Evolutionary conservation across 1,139 yeast species (phyloP).

Genomic region (Wickerhamiella pararugosa): DNA sequence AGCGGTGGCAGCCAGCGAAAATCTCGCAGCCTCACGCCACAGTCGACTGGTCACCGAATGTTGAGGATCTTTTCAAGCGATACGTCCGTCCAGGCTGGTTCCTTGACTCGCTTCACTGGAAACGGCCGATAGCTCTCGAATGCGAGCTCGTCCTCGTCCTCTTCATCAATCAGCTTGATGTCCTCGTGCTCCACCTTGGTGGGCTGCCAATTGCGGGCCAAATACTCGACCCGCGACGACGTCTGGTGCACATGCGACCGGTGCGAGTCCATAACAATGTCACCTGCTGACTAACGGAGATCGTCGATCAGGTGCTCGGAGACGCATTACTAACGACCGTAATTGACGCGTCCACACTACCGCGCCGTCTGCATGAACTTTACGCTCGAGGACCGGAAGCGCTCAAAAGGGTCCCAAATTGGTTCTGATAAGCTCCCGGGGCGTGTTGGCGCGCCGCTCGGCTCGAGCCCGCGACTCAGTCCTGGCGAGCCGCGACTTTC

Average conservation of each 20-base stretch:
- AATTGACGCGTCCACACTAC: background rate
- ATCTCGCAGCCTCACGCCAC: no score
- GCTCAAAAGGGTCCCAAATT: background rate
- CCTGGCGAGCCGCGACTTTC: no score
- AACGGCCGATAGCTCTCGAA: no score
- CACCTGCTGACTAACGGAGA: background rate
- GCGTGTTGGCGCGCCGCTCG: background rate
- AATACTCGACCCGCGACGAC: constrained; percentile 20
- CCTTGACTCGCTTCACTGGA: no score
- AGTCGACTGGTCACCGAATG: no score
- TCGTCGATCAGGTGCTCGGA: background rate
- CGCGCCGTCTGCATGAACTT: background rate
- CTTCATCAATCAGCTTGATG: constrained; percentile 18
- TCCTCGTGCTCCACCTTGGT: constrained; percentile 24
- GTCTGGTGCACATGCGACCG: constrained; percentile 24
- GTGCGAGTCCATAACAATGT: constrained; percentile 24
- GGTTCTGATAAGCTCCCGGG: background rate
- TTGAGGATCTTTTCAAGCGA: no score
- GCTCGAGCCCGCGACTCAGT: no score
- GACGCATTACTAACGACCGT: background rate
- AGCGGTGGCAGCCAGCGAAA: no score
- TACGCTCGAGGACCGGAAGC: background rate
- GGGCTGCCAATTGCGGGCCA: constrained; percentile 25
- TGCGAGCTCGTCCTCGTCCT: constrained; percentile 22
- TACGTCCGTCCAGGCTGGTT: no score